These are phyloP conservation scores for Arthrinium phaeospermum DNA, from an alignment of 2,329 filamentous ascomycete species.

Conservation along the genomic window DNA sequence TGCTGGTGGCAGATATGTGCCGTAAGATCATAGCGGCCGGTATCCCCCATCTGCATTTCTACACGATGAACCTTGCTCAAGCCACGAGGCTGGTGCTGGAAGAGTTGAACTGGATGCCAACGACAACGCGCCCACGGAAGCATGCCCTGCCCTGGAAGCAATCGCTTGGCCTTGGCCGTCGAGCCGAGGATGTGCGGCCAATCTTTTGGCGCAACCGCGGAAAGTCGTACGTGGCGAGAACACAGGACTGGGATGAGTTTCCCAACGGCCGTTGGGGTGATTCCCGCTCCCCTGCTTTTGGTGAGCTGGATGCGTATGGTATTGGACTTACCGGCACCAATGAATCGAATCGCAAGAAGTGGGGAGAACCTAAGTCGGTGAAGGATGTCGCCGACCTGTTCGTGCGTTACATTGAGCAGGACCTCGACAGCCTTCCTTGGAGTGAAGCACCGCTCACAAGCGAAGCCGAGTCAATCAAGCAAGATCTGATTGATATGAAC, in stretches of 20 bases:
- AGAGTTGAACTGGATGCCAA: conserved; percentile 82
- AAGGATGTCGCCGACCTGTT: conserved; percentile 85
- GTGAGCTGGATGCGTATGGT: conserved; percentile 92
- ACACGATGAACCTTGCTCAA: conserved; percentile 98
- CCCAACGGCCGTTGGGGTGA: conserved; percentile 99
- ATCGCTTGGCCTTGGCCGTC: conserved; percentile 84
- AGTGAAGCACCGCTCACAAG: conserved; percentile 85
- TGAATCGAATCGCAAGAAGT: conserved; percentile 92
- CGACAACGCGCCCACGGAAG: conserved; percentile 76
- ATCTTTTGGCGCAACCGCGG: conserved; percentile 99
- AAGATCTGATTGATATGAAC: conserved; percentile 82
- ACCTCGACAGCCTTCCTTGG: conserved; percentile 87
- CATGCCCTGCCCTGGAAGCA: conserved; percentile 96
- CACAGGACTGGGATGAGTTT: conserved; percentile 98
- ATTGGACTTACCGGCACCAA: conserved; percentile 94
- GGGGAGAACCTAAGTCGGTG: conserved; percentile 83
- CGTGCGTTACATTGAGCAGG: conserved; percentile 80
- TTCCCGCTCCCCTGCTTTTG: conserved; percentile 93
- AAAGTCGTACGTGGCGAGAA: conserved; percentile 92
- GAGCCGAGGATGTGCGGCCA: conserved; percentile 93
- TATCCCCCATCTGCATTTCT: conserved; percentile 92
- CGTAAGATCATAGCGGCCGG: conserved; percentile 81
- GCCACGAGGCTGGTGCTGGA: conserved; percentile 94
- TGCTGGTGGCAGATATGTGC: conserved; percentile 88
- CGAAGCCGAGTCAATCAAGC: conserved; percentile 80